Evolutionary conservation across 2,329 filamentous ascomycete species (phyloP).

Genomic region (Graphilbum ipis-grandicollis): DNA sequence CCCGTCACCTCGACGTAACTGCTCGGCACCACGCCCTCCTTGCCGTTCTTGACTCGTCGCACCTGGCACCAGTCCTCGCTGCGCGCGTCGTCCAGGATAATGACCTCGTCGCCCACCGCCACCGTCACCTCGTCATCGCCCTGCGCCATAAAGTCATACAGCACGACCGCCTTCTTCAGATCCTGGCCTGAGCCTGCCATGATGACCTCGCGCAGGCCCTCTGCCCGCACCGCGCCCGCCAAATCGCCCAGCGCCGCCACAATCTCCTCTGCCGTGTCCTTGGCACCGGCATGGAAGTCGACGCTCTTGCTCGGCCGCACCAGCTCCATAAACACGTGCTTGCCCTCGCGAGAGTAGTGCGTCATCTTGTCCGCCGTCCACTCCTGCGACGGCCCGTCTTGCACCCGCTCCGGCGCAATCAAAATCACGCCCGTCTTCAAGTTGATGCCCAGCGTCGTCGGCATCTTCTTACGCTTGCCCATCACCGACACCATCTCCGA

Average conservation of each 20-base stretch:
- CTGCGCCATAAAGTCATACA: constrained; percentile 95
- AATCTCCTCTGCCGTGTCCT: constrained; percentile 92
- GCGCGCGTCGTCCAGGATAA: constrained; percentile 75
- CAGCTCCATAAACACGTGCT: constrained; percentile 91
- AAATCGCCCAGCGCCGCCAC: constrained; percentile 76
- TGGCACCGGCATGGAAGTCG: constrained; percentile 92
- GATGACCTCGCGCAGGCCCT: constrained; percentile 70
- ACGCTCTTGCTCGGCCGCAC: constrained; percentile 84
- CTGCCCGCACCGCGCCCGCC: constrained; percentile 69
- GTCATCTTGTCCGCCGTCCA: constrained; percentile 91
- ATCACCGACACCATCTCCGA: constrained; percentile 95
- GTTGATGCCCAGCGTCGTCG: constrained; percentile 91
- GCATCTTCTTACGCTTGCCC: constrained; percentile 96
- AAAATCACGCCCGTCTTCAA: constrained; percentile 74
- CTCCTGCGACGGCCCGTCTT: constrained; percentile 72
- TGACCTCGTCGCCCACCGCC: constrained; percentile 72
- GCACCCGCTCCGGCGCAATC: constrained; percentile 70
- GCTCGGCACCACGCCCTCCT: constrained; percentile 89
- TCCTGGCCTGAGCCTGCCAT: constrained; percentile 52
- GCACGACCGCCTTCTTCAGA: constrained; percentile 67
- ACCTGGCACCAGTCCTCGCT: constrained; percentile 99
- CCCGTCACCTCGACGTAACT: constrained; percentile 88
- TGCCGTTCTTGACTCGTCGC: constrained; percentile 72
- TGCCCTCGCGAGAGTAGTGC: constrained; percentile 96
- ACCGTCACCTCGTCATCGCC: constrained; percentile 95